Conservation (phyloP, 2,329 filamentous ascomycete species). For the Pseudogymnoascus sp. region DNA sequence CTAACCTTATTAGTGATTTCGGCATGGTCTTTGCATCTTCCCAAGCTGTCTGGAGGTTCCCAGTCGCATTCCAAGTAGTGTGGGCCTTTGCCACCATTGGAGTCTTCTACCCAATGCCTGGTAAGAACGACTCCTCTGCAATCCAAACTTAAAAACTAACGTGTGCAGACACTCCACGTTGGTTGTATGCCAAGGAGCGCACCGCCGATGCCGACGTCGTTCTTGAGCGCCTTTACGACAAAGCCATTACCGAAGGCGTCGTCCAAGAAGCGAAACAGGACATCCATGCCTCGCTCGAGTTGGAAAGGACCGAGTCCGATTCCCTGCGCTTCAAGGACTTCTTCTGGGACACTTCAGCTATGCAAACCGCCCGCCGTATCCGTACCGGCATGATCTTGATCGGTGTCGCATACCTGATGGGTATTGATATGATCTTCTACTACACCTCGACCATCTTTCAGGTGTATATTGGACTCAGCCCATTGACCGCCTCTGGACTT, state of each 20-base stretch:
- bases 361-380: slow-evolving; percentile 1
- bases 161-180: slow-evolving; percentile 24
- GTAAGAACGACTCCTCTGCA: slow-evolving; percentile 12
- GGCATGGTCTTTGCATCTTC: slow-evolving; percentile 24
- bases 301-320: background rate
- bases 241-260: background rate
- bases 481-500: slow-evolving; percentile 10
- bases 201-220: background rate
- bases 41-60: slow-evolving; percentile 27
- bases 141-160: background rate
- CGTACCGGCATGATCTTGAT: slow-evolving; percentile 1
- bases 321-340: slow-evolving; percentile 1
- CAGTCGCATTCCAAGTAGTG: slow-evolving; percentile 26
- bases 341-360: background rate
- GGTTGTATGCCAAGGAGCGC: slow-evolving; percentile 22
- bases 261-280: slow-evolving; percentile 1
- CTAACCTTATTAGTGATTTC: slow-evolving; percentile 21
- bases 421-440: slow-evolving; percentile 13
- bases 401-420: slow-evolving; percentile 10
- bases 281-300: slow-evolving; percentile 2
- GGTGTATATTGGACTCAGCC: slow-evolving; percentile 11
- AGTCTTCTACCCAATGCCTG: slow-evolving; percentile 14
- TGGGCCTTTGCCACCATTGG: slow-evolving; percentile 21
- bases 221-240: background rate
- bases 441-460: slow-evolving; percentile 14